Conservation (phyloP, 2,329 filamentous ascomycete genomes). For the Penicillium vulpinum region DNA sequence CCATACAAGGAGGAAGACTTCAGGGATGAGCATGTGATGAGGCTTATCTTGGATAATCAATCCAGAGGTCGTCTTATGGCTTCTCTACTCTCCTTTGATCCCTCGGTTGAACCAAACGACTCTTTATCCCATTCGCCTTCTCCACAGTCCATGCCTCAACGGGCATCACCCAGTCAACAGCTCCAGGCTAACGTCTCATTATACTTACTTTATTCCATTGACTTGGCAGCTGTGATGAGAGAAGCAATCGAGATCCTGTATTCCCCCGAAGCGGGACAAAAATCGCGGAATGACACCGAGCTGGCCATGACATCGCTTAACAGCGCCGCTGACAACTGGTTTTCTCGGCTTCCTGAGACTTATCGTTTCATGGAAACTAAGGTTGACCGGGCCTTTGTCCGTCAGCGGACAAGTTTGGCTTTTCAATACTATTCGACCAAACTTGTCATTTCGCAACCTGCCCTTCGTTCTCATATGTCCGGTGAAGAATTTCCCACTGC, state of each 20-base stretch:
- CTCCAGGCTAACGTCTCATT: neutral
- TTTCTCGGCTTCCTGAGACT: neutral
- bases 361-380: neutral
- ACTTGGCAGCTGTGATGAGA: constrained; percentile 5
- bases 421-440: constrained; percentile 11
- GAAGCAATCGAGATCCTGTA: constrained; percentile 5
- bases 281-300: neutral
- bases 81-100: neutral
- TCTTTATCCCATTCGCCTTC: neutral
- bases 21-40: neutral
- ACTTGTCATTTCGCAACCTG: constrained; percentile 8
- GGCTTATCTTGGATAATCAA: neutral
- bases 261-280: neutral
- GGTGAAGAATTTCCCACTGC: constrained; percentile 24
- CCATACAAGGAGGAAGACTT: constrained; percentile 6
- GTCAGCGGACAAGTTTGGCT: constrained; percentile 5
- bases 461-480: neutral
- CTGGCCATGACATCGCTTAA: constrained; percentile 4
- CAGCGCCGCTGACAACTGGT: constrained; percentile 4
- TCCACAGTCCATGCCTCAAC: neutral
- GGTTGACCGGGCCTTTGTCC: neutral
- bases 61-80: neutral
- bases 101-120: neutral
- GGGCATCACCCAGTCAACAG: neutral
- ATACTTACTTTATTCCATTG: constrained; percentile 7